Percentiles rank a stretch among this genome's conserved stretches.
These are phyloP conservation scores for Bipolaris gigantea DNA, from an alignment of 2,329 filamentous ascomycete genomes.

Conservation along the genomic window DNA sequence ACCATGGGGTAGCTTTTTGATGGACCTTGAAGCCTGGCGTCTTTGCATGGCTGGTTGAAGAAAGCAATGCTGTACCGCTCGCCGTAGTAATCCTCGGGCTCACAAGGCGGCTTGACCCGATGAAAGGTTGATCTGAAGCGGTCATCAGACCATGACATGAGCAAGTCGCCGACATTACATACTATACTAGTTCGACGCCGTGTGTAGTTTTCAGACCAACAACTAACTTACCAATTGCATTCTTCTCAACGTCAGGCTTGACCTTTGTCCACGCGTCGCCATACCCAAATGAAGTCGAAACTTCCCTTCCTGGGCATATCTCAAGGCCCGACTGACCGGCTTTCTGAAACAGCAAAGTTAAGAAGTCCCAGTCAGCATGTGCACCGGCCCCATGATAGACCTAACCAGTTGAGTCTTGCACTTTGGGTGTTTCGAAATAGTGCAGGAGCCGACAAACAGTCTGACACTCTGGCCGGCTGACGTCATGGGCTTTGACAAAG, in stretches of 20 bases:
- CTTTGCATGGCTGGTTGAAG: constrained; percentile 65
- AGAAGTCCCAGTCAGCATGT: constrained; percentile 65
- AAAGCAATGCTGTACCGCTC: constrained; percentile 67
- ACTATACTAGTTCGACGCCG: constrained; percentile 51
- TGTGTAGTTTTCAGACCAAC: no score
- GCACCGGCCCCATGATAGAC: constrained; percentile 63
- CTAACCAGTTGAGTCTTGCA: constrained; percentile 40
- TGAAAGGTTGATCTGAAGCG: constrained; percentile 69
- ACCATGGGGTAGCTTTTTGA: constrained; percentile 63
- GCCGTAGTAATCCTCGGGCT: constrained; percentile 59
- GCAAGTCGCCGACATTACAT: constrained; percentile 67
- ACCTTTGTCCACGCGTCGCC: constrained; percentile 66
- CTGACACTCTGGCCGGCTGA: constrained; percentile 52
- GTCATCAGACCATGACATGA: constrained; percentile 70
- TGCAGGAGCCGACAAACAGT: constrained; percentile 60
- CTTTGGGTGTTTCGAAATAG: constrained; percentile 50
- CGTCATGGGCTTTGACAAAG: constrained; percentile 59
- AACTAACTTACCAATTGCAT: constrained; percentile 21
- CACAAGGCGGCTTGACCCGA: constrained; percentile 62
- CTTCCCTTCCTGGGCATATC: constrained; percentile 66
- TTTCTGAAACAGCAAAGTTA: constrained; percentile 66
- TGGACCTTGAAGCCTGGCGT: constrained; percentile 62
- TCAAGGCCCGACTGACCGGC: constrained; percentile 64
- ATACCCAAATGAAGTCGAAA: constrained; percentile 60
- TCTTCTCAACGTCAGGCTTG: constrained; percentile 35